Base-by-base conservation (phyloP, 2,329 filamentous ascomycete species). In the Aspergillus latus region DNA sequence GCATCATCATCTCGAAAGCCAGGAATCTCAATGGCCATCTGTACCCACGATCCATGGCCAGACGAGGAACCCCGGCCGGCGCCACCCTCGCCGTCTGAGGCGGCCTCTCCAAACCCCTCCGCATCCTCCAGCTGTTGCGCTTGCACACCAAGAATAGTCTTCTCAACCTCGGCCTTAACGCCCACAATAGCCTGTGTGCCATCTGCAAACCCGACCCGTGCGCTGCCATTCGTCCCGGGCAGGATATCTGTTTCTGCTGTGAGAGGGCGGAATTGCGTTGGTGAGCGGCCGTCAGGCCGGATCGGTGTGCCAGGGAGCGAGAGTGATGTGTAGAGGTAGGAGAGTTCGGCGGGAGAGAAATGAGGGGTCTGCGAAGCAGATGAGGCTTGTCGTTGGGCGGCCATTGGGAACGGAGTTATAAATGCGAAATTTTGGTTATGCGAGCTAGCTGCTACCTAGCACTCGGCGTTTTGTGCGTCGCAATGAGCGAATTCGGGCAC, bases 171-270 rank as follows among this genome's bases (percentile, higher is more conserved):
- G 0, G 90, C 92, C 77, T 97, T 99, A 59, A 97, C 88, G 46
- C 94, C 94, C 5, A 97, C 94, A 59, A 99, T 88, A 5, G 94
- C 94, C 75, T 99, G 94, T 1, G 92, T 96, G 49, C 94, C 94
- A 72, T 99, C 94, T 3, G 92, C 87, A 71, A 97, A 95, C 64
- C 93, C 96, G 46, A 99, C 88, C 34, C 95, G 86, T 58, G 94
- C 93, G 74, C 90, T 95, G 59, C 94, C 94, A 69, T 97, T 96
- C n/a, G 93, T 88, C 46, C 88, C 87, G 0, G 94, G 92, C 0
- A 99, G 82, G 55, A 97, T 90, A 56, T 90, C 89, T 53, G 89
- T 92, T 78, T 99, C 94, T 57, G 94, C 94, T 15, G 88, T 85
- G 56, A 99, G 80, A 0, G 93, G 91, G 3, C 94, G 90, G 80